Percentiles rank a stretch among this genome's conserved stretches.
Conservation (phyloP, 139 green algal species). For the Ettlia oleoabundans region DNA sequence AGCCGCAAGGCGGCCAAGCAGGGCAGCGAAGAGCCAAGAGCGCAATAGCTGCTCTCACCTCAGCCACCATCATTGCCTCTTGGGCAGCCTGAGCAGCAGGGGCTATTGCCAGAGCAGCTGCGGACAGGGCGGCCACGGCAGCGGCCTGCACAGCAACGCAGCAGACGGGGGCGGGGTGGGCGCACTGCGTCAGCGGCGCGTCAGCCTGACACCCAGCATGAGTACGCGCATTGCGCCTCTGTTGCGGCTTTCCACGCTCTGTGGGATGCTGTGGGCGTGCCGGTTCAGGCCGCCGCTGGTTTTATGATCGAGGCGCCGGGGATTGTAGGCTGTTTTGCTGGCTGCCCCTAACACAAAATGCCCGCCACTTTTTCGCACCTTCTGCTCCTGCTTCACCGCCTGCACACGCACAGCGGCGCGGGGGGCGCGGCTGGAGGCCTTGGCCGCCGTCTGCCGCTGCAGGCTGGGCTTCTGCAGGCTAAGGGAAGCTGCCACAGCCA, state of each 20-base stretch:
- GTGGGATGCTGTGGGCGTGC: neutral
- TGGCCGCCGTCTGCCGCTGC: neutral
- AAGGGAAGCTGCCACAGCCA: neutral
- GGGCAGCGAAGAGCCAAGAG: neutral
- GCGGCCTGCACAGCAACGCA: slow-evolving; percentile 35
- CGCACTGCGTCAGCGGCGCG: neutral
- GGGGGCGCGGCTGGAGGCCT: slow-evolving; percentile 5
- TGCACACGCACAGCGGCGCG: slow-evolving; percentile 31
- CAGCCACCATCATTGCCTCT: slow-evolving; percentile 81
- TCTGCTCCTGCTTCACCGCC: slow-evolving; percentile 38
- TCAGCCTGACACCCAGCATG: neutral
- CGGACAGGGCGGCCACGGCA: slow-evolving; percentile 59
- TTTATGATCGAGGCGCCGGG: neutral
- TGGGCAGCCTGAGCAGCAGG: slow-evolving; percentile 83
- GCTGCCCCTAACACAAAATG: no score
- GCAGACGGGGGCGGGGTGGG: neutral
- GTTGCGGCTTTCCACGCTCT: neutral
- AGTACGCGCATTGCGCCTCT: neutral
- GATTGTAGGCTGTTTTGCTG: neutral
- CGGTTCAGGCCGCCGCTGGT: neutral
- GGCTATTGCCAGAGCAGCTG: slow-evolving; percentile 64
- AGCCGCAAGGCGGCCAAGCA: neutral
- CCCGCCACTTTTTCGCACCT: slow-evolving; percentile 1
- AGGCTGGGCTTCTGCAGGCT: slow-evolving; percentile 30
- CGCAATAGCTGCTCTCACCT: slow-evolving; percentile 52